Conservation (phyloP, 129 eudicot genomes). For the Flaveria linearis region DNA sequence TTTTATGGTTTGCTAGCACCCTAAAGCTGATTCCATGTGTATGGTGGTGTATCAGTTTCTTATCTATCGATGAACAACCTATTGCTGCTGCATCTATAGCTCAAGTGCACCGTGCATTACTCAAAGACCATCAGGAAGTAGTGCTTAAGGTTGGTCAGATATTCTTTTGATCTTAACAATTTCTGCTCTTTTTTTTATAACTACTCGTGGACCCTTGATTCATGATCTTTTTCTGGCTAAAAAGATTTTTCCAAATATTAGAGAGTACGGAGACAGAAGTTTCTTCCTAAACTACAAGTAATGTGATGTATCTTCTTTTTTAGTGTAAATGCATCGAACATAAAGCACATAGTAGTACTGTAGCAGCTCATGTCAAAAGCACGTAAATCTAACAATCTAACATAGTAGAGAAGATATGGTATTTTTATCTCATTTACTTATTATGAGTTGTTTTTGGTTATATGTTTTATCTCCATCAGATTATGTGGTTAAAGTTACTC, state of each 20-base stretch:
- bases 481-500: neutral
- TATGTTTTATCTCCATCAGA: neutral
- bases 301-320: neutral
- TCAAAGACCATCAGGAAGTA: constrained; percentile 72
- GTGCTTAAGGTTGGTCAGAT: constrained; percentile 82
- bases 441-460: neutral
- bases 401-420: constrained; percentile 2
- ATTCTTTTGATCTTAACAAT: constrained; percentile 5
- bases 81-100: constrained; percentile 99
- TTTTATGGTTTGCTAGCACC: neutral
- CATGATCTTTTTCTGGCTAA: neutral
- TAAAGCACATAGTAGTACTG: constrained; percentile 8
- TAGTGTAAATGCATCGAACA: neutral
- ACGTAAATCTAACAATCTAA: constrained; percentile 2
- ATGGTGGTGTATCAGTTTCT: constrained; percentile 50
- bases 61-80: constrained; percentile 87
- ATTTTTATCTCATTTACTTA: neutral
- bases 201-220: neutral
- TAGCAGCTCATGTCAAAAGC: neutral
- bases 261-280: neutral
- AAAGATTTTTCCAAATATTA: neutral
- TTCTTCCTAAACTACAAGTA: neutral
- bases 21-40: constrained; percentile 14
- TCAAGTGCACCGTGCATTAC: constrained; percentile 89
- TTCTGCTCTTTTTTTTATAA: constrained; percentile 1